These are phyloP conservation scores for Solanum etuberosum DNA, from an alignment of 257 asterid species.

Conservation along the genomic window DNA sequence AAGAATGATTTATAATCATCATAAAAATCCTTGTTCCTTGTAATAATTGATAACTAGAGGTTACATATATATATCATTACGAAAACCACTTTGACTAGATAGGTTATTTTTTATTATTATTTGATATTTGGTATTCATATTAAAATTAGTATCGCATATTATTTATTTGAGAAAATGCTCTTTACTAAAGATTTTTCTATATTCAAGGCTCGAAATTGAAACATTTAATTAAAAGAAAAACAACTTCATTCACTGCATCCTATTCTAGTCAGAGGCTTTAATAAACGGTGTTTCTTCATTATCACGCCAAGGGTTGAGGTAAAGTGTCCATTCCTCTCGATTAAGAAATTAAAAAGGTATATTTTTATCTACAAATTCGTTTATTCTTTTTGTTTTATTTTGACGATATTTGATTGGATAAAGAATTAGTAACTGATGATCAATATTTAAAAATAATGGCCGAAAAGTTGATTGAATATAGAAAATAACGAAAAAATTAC, in stretches of 20 bases:
- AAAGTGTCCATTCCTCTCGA: not conserved
- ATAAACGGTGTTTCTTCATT: not conserved
- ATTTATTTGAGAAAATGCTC: rapidly evolving
- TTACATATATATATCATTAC: not conserved
- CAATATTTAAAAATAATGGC: not conserved
- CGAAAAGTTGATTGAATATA: not conserved
- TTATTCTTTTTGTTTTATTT: not conserved
- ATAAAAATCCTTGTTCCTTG: not conserved
- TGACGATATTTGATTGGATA: not conserved
- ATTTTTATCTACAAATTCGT: not conserved
- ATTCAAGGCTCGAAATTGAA: not conserved
- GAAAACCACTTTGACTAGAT: not conserved
- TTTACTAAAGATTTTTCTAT: rapidly evolving
- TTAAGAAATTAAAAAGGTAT: not conserved
- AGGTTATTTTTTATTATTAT: not conserved
- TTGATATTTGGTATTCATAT: not conserved
- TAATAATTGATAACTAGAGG: not conserved
- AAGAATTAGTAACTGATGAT: not conserved
- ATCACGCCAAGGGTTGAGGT: not conserved
- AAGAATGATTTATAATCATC: not conserved
- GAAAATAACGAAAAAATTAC: not conserved
- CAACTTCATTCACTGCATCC: rapidly evolving
- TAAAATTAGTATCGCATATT: not conserved
- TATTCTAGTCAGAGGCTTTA: not conserved
- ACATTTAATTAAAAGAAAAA: not conserved